Evolutionary conservation across 176 grass and related monocot genomes (phyloP).

Genomic region (Olyra latifolia): DNA sequence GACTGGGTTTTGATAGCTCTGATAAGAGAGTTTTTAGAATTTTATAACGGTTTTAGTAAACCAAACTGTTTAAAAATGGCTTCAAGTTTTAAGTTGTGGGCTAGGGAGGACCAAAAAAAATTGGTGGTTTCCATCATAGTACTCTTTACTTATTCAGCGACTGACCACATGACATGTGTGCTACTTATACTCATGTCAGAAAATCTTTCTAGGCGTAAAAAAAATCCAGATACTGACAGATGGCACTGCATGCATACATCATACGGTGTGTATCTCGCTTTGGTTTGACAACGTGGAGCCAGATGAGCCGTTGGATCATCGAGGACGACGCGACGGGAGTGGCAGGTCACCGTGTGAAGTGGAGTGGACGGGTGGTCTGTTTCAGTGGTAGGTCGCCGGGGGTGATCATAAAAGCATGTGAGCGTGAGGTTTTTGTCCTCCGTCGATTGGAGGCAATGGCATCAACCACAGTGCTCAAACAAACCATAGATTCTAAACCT

Average conservation of each 20-base stretch:
- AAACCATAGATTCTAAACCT: neutral
- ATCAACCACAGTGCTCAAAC: neutral
- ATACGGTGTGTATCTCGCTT: neutral
- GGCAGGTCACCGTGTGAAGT: neutral
- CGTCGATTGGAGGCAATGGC: neutral
- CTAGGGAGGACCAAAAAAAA: too few relatives aligned
- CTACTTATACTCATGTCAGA: neutral
- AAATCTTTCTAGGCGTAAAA: neutral
- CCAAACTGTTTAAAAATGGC: too few relatives aligned
- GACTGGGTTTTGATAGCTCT: too few relatives aligned
- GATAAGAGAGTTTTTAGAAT: too few relatives aligned
- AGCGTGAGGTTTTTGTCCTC: slow-evolving; percentile 40
- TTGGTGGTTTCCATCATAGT: too few relatives aligned
- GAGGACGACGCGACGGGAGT: neutral
- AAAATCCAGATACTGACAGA: neutral
- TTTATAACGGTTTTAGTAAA: too few relatives aligned
- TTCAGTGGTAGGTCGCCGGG: slow-evolving; percentile 36
- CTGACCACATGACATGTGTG: neutral
- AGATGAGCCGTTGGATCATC: neutral
- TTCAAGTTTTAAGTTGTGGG: too few relatives aligned
- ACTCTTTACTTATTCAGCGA: too few relatives aligned
- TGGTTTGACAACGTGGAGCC: neutral
- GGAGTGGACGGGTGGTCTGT: slow-evolving; percentile 29
- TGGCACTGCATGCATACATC: neutral
- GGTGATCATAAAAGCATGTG: slow-evolving; percentile 34